Evolutionary conservation across 345 rosid species (phyloP).

Genomic region (Anacardium occidentale): DNA sequence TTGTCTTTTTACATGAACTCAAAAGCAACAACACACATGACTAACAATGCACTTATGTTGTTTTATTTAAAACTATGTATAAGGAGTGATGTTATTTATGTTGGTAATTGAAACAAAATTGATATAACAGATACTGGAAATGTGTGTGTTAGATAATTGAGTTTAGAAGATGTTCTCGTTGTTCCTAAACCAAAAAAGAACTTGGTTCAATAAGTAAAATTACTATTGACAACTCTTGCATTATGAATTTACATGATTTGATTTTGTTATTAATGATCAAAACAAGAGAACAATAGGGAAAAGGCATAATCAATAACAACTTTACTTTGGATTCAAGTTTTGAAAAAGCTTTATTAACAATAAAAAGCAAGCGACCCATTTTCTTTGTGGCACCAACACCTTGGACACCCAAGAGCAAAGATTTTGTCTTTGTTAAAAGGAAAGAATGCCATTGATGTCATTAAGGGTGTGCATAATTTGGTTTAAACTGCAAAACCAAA

Average conservation of each 20-base stretch:
- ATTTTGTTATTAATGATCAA: conserved; percentile 16
- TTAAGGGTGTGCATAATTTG: too few relatives aligned
- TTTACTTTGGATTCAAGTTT: conserved; percentile 3
- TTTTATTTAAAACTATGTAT: too few relatives aligned
- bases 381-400: conserved; percentile 12
- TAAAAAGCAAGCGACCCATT: background rate
- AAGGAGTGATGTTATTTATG: too few relatives aligned
- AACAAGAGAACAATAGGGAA: background rate
- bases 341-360: conserved; percentile 6
- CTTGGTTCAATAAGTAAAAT: conserved; percentile 2
- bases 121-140: too few relatives aligned
- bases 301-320: background rate
- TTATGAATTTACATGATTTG: conserved; percentile 7
- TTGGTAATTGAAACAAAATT: too few relatives aligned
- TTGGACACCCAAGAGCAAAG: conserved; percentile 3
- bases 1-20: too few relatives aligned
- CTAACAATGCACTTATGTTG: too few relatives aligned
- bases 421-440: background rate
- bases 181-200: background rate
- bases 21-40: too few relatives aligned
- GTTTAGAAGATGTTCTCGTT: background rate
- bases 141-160: background rate
- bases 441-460: conserved; percentile 3
- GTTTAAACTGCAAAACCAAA: too few relatives aligned
- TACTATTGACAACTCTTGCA: background rate